A percentile compares a stretch with the other conserved stretches of the same genome.
These are phyloP conservation scores for Sutorius eximius DNA, from an alignment of 1,284 basidiomycete genomes.

Conservation along the genomic window DNA sequence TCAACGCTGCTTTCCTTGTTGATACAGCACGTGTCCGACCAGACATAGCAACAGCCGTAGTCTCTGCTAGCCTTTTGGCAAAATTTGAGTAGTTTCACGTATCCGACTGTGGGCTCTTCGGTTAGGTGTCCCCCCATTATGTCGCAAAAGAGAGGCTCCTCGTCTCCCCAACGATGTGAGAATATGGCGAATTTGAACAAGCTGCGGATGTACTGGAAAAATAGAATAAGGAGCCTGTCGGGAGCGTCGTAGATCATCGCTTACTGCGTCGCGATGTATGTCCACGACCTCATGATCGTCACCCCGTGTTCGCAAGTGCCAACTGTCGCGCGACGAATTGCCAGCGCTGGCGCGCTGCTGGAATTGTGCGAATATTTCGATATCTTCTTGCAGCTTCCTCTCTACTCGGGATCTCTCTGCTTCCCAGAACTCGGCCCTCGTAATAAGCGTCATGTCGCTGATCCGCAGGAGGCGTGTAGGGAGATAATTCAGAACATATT, in stretches of 20 bases:
- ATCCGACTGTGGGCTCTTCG: conserved; percentile 5
- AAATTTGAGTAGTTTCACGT: conserved; percentile 14
- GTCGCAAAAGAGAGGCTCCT: conserved; percentile 16
- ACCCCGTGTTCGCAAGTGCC: neutral
- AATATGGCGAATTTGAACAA: conserved; percentile 23
- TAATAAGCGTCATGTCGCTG: conserved; percentile 10
- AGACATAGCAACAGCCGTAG: conserved; percentile 14
- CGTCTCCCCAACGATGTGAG: conserved; percentile 22
- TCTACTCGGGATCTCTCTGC: conserved; percentile 9
- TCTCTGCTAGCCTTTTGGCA: conserved; percentile 14
- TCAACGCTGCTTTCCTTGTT: conserved; percentile 24
- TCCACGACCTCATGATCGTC: conserved; percentile 10
- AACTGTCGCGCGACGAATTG: neutral
- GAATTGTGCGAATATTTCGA: neutral
- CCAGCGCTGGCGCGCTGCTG: neutral
- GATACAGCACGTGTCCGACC: conserved; percentile 29
- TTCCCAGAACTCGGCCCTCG: conserved; percentile 13
- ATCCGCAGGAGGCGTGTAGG: conserved; percentile 16
- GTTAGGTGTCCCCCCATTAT: neutral
- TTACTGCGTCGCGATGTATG: conserved; percentile 5
- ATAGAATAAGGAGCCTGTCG: neutral
- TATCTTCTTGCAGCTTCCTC: neutral
- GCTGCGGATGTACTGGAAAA: conserved; percentile 13
- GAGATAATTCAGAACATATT: conserved; percentile 17
- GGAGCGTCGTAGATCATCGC: neutral